Evolutionary conservation across 768 basidiomycete genomes (phyloP).

Genomic region (Lactarius tabidus): DNA sequence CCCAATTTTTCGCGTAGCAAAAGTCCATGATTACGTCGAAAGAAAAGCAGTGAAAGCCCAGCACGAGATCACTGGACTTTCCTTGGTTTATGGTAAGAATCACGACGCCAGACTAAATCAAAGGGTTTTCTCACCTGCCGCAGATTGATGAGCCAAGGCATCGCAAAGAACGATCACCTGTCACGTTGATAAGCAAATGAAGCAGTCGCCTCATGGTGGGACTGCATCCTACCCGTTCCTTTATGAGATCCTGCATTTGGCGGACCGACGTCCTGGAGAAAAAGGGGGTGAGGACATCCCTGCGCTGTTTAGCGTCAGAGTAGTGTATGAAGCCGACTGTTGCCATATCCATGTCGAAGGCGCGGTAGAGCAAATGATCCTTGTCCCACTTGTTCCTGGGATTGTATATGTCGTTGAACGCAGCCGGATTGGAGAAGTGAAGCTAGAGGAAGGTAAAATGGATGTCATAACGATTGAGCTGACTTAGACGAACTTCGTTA

Average conservation of each 20-base stretch:
- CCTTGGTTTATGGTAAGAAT: background rate
- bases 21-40: background rate
- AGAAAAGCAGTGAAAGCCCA: slow-evolving; percentile 1
- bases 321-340: slow-evolving; percentile 7
- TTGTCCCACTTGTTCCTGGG: slow-evolving; percentile 14
- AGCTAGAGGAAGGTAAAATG: background rate
- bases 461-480: no score
- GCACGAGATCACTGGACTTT: slow-evolving; percentile 5
- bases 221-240: background rate
- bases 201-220: background rate
- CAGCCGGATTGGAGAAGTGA: slow-evolving; percentile 6
- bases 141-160: background rate
- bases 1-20: background rate
- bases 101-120: background rate
- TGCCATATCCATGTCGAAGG: background rate
- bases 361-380: slow-evolving; percentile 1
- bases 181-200: background rate
- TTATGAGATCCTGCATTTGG: background rate
- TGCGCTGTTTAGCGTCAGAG: slow-evolving; percentile 8
- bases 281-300: background rate
- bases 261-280: slow-evolving; percentile 5
- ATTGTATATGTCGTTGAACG: slow-evolving; percentile 9
- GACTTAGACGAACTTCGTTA: slow-evolving; percentile 1
- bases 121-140: background rate
- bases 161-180: slow-evolving; percentile 1